Base-by-base conservation (phyloP, 805 yeast genomes). In the Debaryomyces tyrocola region DNA sequence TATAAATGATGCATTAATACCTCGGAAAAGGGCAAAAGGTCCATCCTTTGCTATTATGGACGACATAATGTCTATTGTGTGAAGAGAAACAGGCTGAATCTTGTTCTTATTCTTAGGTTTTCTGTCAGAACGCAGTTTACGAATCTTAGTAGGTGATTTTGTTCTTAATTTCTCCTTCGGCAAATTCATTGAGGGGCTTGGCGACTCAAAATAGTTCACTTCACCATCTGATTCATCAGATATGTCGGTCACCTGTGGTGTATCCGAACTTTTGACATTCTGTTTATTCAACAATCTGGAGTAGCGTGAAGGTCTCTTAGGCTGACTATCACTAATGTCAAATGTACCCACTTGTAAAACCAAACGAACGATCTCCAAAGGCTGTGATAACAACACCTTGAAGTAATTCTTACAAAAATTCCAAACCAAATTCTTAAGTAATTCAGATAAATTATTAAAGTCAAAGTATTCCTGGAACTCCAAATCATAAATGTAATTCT, bases 351-450 rank as follows among this genome's bases (percentile, higher is more conserved):
- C 85, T 64, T 94, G 98, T 46, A 90, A 67, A 21, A 91, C 72
- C 53, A 89, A 74, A 45, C 92, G 75, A 4, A 87, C 80, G 14
- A 88, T 85, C 55, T 92, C 97, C 64, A 91, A 84, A 1, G 99
- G 98, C 65, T 94, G 97, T 15, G 88, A 79, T 7, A 87, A 60
- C 28, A 90, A 63, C 38, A 84, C 81, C 49, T 82, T 83, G 45
- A 82, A 64, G 68, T 94, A 92, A 52, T 83, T 85, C 52, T 81
- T 80, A 42, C 83, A 57, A 50, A 89, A 81, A 38, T 86, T 81
- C 60, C 77, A 73, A 20, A 82, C 64, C 48, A 90, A 71, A 35
- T 83, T 80, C 44, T 75, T 72, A 4, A 83, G 52, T 29, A 85
- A 60, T 51, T 82, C 87, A 43, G 73, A 73, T 56, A 87, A 64